Evolutionary conservation across 1,139 yeast genomes (phyloP), one percentile per base, ranked within the genome.

Genomic region (Hemisphaericaspora lyxosophila): DNA sequence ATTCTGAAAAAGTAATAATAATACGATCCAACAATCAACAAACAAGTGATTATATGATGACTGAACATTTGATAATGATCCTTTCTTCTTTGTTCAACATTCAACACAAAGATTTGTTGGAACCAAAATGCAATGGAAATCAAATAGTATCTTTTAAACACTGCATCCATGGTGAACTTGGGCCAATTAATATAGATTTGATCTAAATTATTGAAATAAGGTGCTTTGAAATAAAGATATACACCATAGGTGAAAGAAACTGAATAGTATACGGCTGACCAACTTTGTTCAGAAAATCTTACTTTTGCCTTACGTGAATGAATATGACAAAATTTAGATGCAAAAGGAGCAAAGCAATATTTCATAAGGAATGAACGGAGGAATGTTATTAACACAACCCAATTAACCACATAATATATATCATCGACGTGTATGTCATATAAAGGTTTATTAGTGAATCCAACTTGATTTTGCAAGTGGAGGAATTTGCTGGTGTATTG

Each of bases 51-150:
- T 38, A 89, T 80, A 61, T 89, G 97, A 58, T 89, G 97, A 35
- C 83, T 67, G 54, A 88, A 79, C 97, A 89, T 89, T 60, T 88
- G 96, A 50, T 64, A 62, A 58, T 86, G 82, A 59, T 89, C 97
- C 57, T 87, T 87, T 50, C 97, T 78, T 46, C 72, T 77, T 45
- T 78, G 80, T 62, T 89, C 97, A 38, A 88, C 64, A 60, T 87
- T 80, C 44, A 89, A 67, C 14, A 84, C 88, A 48, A 85, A 74
- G 18, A 87, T 70, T 60, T 87, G 95, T 51, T 85, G 89, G 45
- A 87, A 55, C 95, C 95, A 89, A 49, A 78, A 80, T 7, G 86
- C 82, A 26, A 84, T 70, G 50, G 85, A 84, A 33, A 82, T 63
- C 40, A 89, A 67, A 54, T 89, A 89, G 62, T 85, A 89, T 11